Percentiles rank a stretch among this genome's conserved stretches.
Conservation (phyloP, 352 stramenopile genomes). For the Globisporangium alternatum region DNA sequence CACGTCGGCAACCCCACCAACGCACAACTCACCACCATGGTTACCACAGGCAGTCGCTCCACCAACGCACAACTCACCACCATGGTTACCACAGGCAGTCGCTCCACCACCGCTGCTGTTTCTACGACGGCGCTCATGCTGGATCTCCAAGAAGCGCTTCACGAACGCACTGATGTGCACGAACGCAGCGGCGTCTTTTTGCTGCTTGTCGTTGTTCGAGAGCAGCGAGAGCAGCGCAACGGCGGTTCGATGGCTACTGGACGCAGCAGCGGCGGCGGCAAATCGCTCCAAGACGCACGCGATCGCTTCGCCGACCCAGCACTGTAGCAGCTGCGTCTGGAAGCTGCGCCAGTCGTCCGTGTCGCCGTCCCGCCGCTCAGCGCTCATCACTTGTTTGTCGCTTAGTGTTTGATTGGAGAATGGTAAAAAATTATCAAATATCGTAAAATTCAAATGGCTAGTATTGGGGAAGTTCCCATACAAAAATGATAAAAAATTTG, state of each 20-base stretch:
- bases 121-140: not conserved
- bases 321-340: slow-evolving; percentile 29
- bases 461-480: too few species aligned
- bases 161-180: slow-evolving; percentile 7
- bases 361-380: not conserved
- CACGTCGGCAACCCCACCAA: not conserved
- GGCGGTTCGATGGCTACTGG: not conserved
- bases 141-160: slow-evolving; percentile 1
- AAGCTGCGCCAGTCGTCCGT: slow-evolving; percentile 12
- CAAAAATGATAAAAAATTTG: too few species aligned
- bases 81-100: not conserved
- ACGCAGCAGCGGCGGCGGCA: not conserved
- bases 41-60: not conserved
- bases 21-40: not conserved
- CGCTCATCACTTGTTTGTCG: slow-evolving; percentile 1
- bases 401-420: not conserved
- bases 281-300: slow-evolving; percentile 31
- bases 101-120: not conserved
- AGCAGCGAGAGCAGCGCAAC: slow-evolving; percentile 27
- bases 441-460: too few species aligned
- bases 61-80: not conserved
- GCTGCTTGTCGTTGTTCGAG: not conserved
- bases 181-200: slow-evolving; percentile 1
- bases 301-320: slow-evolving; percentile 39
- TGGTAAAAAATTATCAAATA: too few species aligned